phyloP scores from a whole-genome alignment of 2,329 filamentous ascomycete species.

The Dothistroma septosporum region DNA sequence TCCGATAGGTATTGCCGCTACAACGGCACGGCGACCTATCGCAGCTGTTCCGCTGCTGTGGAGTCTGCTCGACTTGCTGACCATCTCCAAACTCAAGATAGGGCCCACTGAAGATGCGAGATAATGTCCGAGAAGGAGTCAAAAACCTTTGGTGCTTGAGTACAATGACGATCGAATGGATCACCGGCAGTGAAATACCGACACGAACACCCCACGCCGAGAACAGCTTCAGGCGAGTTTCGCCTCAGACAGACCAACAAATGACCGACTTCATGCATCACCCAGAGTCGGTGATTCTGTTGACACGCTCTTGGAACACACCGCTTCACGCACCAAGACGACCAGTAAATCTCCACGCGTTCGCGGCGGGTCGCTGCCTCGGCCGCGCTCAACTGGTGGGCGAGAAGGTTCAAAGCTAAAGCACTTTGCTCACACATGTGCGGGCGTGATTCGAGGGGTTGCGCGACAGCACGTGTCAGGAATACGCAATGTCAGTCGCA shows the following conservation, averaged over 20 bases:
- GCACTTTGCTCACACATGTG: not conserved
- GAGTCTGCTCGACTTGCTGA: not conserved
- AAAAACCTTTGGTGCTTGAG: not conserved
- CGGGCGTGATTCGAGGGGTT: not conserved
- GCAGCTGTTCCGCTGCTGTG: not conserved
- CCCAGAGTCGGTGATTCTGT: not conserved
- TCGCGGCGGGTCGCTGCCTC: not conserved
- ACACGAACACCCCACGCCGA: not conserved
- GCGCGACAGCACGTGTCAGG: not conserved
- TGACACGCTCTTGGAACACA: not conserved
- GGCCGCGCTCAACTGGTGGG: not conserved
- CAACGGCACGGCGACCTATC: not conserved
- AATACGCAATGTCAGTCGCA: conserved; percentile 1
- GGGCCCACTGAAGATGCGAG: not conserved
- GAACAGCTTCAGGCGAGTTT: not conserved
- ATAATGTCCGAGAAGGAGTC: not conserved
- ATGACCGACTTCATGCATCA: not conserved
- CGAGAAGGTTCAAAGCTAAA: not conserved
- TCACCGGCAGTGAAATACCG: not conserved
- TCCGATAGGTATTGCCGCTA: not conserved
- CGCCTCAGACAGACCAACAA: not conserved
- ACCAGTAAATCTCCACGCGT: not conserved
- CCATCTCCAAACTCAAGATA: not conserved
- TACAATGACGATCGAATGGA: not conserved
- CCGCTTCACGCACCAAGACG: not conserved